phyloP scores from a whole-genome alignment of 2,329 filamentous ascomycete species.

The Fusarium sambucinum region DNA sequence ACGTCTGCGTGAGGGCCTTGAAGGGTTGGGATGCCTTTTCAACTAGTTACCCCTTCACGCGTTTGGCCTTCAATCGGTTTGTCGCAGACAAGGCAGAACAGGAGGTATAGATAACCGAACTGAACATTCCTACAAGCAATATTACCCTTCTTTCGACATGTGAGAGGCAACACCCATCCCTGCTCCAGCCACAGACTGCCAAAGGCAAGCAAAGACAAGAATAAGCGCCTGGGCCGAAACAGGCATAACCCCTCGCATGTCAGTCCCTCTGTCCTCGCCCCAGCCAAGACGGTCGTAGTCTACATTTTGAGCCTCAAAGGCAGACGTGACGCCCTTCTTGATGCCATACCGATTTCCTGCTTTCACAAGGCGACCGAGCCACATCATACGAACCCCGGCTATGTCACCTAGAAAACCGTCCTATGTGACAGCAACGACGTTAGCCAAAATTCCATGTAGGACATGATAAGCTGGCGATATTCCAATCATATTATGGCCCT shows the following conservation, averaged over 20 bases:
- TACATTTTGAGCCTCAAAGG: accelerated
- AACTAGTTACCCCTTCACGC: no score
- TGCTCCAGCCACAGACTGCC: accelerated
- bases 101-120: not conserved
- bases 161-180: no score
- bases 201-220: accelerated
- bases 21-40: not conserved
- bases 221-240: accelerated
- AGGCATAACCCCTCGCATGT: not conserved
- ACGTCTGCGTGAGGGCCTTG: not conserved
- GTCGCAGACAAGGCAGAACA: not conserved
- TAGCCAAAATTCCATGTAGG: not conserved
- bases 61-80: no score
- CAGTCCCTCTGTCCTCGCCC: accelerated
- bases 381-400: not conserved
- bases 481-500: not conserved
- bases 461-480: accelerated
- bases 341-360: accelerated
- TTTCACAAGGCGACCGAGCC: not conserved
- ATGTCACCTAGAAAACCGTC: not conserved
- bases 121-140: not conserved
- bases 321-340: accelerated
- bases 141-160: not conserved
- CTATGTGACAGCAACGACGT: no score
- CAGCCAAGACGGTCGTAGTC: not conserved